Evolutionary conservation across 2,329 filamentous ascomycete genomes (phyloP).

Genomic region (Hirsutella minnesotensis): DNA sequence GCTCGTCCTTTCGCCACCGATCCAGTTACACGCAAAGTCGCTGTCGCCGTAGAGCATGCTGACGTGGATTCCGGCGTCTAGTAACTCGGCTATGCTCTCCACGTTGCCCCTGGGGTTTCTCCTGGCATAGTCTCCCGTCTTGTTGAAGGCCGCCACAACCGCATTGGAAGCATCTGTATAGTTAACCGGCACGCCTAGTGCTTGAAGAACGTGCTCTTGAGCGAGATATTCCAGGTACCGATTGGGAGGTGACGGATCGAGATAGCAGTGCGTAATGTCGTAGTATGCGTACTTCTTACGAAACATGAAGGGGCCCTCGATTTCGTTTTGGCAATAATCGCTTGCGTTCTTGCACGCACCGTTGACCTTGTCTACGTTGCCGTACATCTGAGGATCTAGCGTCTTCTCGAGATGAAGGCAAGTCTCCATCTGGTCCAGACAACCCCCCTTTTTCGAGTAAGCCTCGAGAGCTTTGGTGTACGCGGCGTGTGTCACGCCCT

Average conservation of each 20-base stretch:
- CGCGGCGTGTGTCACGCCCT: slow-evolving; percentile 37
- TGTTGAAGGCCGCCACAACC: slow-evolving; percentile 40
- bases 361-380: slow-evolving; percentile 29
- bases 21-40: slow-evolving; percentile 51
- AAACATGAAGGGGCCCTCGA: slow-evolving; percentile 14
- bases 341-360: slow-evolving; percentile 42
- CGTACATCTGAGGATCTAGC: slow-evolving; percentile 34
- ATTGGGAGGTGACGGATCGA: slow-evolving; percentile 49
- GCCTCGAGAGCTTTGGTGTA: slow-evolving; percentile 13
- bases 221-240: slow-evolving; percentile 43
- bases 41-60: slow-evolving; percentile 58
- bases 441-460: slow-evolving; percentile 31
- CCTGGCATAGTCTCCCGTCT: slow-evolving; percentile 45
- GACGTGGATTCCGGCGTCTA: slow-evolving; percentile 53
- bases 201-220: slow-evolving; percentile 38
- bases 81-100: slow-evolving; percentile 43
- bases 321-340: slow-evolving; percentile 38
- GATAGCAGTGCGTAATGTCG: slow-evolving; percentile 43
- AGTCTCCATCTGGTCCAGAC: slow-evolving; percentile 35
- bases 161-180: slow-evolving; percentile 34
- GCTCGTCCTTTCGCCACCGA: slow-evolving; percentile 60
- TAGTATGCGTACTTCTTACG: slow-evolving; percentile 28
- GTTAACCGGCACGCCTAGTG: slow-evolving; percentile 51
- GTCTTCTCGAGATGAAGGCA: slow-evolving; percentile 29
- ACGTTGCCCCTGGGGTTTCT: slow-evolving; percentile 27